A percentile compares a stretch with the other conserved stretches of the same genome.
Conservation (phyloP, 2,329 filamentous ascomycete species). For the Bertia moriformis region DNA sequence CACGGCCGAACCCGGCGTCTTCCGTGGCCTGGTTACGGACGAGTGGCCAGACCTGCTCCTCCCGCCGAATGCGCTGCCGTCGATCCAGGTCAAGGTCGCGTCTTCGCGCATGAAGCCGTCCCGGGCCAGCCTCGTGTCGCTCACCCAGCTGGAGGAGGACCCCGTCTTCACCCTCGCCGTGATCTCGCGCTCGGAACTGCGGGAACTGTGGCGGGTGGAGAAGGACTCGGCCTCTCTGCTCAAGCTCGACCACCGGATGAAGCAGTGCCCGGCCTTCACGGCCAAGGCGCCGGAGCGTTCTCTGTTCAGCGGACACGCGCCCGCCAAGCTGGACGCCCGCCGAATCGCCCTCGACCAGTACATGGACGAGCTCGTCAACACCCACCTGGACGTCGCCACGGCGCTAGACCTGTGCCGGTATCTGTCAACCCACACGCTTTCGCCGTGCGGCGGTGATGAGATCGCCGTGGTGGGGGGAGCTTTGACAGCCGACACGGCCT, state of each 20-base stretch:
- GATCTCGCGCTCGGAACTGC: constrained; percentile 58
- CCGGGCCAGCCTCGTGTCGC: constrained; percentile 65
- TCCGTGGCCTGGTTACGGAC: constrained; percentile 65
- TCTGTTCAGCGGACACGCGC: constrained; percentile 82
- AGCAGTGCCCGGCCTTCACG: constrained; percentile 54
- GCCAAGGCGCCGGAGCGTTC: constrained; percentile 70
- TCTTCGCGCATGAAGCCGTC: constrained; percentile 93
- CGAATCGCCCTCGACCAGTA: constrained; percentile 70
- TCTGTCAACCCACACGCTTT: constrained; percentile 52
- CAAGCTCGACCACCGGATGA: constrained; percentile 70
- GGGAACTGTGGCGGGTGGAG: constrained; percentile 85
- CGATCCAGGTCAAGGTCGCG: constrained; percentile 72
- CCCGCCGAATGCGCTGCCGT: constrained; percentile 75
- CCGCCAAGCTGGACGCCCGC: constrained; percentile 81
- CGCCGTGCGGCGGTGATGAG: constrained; percentile 44
- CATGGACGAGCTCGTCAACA: constrained; percentile 76
- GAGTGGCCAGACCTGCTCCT: constrained; percentile 76
- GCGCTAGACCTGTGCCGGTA: constrained; percentile 78
- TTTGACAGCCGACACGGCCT: constrained; percentile 18
- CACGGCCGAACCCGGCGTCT: constrained; percentile 39
- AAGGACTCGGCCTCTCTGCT: constrained; percentile 73
- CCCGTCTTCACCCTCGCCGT: constrained; percentile 90
- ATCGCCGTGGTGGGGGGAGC: too few species aligned
- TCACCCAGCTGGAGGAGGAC: constrained; percentile 74
- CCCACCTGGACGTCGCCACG: constrained; percentile 61